A percentile compares a stretch with the other conserved stretches of the same genome.
These are phyloP conservation scores for Syzygium aromaticum DNA, from an alignment of 345 rosid species.

Conservation along the genomic window DNA sequence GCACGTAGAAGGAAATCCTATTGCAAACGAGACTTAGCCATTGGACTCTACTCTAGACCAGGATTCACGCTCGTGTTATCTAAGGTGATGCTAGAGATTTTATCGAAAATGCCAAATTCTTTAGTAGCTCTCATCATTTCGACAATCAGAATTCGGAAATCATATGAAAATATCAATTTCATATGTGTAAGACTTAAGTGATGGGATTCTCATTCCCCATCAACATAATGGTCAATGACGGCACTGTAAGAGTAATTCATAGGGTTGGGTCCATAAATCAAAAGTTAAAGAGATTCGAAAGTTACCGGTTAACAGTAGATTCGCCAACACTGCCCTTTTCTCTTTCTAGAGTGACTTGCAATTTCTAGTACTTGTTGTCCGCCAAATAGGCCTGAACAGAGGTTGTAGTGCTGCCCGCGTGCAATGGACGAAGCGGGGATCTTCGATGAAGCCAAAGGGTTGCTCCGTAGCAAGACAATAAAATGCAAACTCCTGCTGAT, in stretches of 20 bases:
- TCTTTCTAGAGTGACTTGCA: background rate
- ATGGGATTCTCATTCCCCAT: background rate
- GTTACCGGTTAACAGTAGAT: background rate
- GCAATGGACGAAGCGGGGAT: background rate
- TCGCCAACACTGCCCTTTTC: background rate
- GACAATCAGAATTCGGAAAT: no score
- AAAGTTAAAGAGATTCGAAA: background rate
- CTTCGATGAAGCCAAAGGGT: background rate
- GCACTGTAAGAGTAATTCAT: background rate
- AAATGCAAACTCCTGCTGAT: background rate
- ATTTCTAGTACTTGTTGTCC: background rate
- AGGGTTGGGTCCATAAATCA: background rate
- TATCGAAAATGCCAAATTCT: background rate
- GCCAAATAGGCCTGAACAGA: background rate
- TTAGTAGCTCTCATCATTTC: background rate
- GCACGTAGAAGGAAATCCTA: background rate
- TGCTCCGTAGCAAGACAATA: background rate
- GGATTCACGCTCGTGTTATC: background rate
- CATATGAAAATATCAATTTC: no score
- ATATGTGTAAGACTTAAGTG: background rate
- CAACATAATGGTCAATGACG: accelerated
- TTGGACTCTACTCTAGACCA: background rate
- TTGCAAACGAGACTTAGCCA: background rate
- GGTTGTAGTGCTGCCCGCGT: background rate
- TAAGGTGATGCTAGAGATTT: background rate